These are phyloP conservation scores for Ceratocystis cubensis DNA, from an alignment of 2,329 filamentous ascomycete species.

Conservation along the genomic window DNA sequence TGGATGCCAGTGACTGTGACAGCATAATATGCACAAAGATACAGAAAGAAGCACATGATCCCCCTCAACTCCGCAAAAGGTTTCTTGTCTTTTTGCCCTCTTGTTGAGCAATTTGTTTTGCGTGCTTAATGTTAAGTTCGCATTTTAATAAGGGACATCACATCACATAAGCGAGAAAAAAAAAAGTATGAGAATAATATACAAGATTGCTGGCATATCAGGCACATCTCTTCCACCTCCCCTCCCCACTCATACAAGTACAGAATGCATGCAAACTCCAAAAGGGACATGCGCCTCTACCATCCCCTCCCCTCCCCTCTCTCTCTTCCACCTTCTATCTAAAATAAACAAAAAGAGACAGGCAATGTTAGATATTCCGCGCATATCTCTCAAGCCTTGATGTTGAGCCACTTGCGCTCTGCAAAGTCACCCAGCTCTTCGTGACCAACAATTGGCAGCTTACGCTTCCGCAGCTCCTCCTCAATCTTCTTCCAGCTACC, in stretches of 20 bases:
- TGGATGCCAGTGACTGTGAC: background rate
- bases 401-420: constrained; percentile 34
- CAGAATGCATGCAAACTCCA: constrained; percentile 6
- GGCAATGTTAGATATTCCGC: background rate
- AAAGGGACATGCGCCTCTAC: constrained; percentile 1
- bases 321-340: background rate
- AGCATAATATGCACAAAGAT: background rate
- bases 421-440: constrained; percentile 31
- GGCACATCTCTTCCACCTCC: background rate
- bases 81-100: background rate
- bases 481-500: constrained; percentile 73
- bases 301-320: background rate
- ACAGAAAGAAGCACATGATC: background rate
- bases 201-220: constrained; percentile 9
- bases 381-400: constrained; percentile 27
- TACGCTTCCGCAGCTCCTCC: constrained; percentile 51
- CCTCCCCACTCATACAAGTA: constrained; percentile 3
- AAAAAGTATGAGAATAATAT: constrained; percentile 18
- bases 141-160: background rate
- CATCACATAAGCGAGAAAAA: background rate
- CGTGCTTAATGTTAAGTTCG: background rate
- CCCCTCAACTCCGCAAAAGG: background rate
- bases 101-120: too few species aligned
- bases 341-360: background rate
- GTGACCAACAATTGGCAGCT: constrained; percentile 45